Percentiles rank a stretch among this genome's conserved stretches.
phyloP scores from a whole-genome alignment of 108 stramenopile genomes.

The Aurantiochytrium sp. region DNA sequence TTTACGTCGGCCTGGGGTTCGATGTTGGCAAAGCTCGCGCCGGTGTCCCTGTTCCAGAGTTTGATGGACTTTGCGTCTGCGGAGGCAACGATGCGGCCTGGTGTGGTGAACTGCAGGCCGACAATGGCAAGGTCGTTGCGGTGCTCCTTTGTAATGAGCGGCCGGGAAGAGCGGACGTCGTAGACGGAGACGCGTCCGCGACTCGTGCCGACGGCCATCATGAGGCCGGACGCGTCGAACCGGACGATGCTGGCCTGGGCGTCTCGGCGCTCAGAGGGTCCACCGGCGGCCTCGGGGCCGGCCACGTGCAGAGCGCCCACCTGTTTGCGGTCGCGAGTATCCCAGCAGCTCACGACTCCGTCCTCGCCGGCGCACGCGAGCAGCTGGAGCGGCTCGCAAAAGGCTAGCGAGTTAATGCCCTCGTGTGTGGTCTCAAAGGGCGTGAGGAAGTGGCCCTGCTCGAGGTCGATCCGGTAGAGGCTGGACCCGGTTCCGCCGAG shows the following conservation, averaged over 20 bases:
- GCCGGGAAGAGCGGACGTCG: slow-evolving; percentile 84
- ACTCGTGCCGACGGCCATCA: slow-evolving; percentile 81
- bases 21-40: slow-evolving; percentile 80
- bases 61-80: slow-evolving; percentile 88
- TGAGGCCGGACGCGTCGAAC: slow-evolving; percentile 77
- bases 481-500: slow-evolving; percentile 69
- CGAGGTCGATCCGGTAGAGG: slow-evolving; percentile 86
- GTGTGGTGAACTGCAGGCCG: slow-evolving; percentile 76
- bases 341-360: slow-evolving; percentile 82
- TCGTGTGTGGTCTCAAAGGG: slow-evolving; percentile 60
- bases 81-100: slow-evolving; percentile 69
- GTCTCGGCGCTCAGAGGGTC: slow-evolving; percentile 38
- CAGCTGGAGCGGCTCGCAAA: slow-evolving; percentile 67
- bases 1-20: slow-evolving; percentile 84
- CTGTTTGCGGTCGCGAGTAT: slow-evolving; percentile 71
- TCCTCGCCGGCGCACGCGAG: slow-evolving; percentile 78
- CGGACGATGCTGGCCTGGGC: slow-evolving; percentile 74
- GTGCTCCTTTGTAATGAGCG: slow-evolving; percentile 85
- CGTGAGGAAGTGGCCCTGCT: slow-evolving; percentile 86
- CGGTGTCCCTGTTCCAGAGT: slow-evolving; percentile 83
- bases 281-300: slow-evolving; percentile 24
- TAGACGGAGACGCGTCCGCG: slow-evolving; percentile 83
- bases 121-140: slow-evolving; percentile 90
- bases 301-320: slow-evolving; percentile 74
- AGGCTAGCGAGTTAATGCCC: slow-evolving; percentile 68